These are phyloP conservation scores for Lepidium sativum DNA, from an alignment of 345 rosid species.

Conservation along the genomic window DNA sequence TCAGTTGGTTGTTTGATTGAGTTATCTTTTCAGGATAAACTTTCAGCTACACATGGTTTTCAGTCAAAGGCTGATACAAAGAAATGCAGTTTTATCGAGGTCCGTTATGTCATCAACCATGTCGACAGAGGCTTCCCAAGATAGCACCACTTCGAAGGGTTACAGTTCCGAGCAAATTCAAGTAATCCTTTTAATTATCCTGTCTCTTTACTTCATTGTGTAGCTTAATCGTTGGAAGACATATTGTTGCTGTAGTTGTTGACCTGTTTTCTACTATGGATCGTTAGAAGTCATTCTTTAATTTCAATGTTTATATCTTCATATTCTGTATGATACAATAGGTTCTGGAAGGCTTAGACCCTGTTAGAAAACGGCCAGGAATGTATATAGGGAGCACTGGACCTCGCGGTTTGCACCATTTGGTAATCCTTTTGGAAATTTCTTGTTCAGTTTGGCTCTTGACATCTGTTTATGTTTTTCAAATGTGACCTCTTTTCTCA, in stretches of 20 bases:
- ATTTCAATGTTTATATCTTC: background rate
- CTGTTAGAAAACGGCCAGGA: slow-evolving; percentile 97
- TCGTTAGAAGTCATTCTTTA: background rate
- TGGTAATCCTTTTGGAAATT: slow-evolving; percentile 37
- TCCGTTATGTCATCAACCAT: slow-evolving; percentile 59
- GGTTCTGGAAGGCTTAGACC: slow-evolving; percentile 97
- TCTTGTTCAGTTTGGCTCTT: background rate
- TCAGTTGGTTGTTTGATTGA: background rate
- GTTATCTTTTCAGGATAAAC: slow-evolving; percentile 34
- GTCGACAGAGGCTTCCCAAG: slow-evolving; percentile 51
- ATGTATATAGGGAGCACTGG: slow-evolving; percentile 99
- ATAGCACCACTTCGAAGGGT: slow-evolving; percentile 40
- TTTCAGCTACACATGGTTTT: slow-evolving; percentile 31
- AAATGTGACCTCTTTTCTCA: slow-evolving; percentile 20
- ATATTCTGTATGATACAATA: slow-evolving; percentile 17
- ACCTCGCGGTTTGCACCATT: slow-evolving; percentile 95
- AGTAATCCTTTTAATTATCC: slow-evolving; percentile 26
- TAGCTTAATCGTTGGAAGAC: background rate
- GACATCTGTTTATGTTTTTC: background rate
- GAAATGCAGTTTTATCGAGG: slow-evolving; percentile 36
- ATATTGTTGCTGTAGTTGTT: background rate
- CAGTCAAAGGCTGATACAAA: slow-evolving; percentile 25
- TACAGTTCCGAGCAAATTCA: slow-evolving; percentile 92
- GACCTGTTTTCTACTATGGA: background rate
- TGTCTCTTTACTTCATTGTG: background rate